Percentiles rank a stretch among this genome's conserved stretches.
phyloP scores from a whole-genome alignment of 2,329 filamentous ascomycete species.

The Beauveria australis region DNA sequence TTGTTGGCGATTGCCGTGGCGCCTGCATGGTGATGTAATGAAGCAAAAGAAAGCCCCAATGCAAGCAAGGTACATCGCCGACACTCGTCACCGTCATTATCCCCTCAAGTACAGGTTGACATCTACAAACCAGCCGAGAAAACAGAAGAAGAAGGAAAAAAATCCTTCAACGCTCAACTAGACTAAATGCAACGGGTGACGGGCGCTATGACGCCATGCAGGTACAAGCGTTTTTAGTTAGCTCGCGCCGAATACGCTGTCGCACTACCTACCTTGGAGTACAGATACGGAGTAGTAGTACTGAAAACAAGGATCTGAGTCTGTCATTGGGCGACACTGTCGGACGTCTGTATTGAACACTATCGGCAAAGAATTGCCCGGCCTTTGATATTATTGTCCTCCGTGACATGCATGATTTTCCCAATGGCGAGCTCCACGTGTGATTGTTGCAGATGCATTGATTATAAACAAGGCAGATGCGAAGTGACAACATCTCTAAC shows the following conservation, averaged over 20 bases:
- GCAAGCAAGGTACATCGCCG: neutral
- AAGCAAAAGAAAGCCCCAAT: neutral
- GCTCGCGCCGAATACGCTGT: neutral
- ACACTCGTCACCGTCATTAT: neutral
- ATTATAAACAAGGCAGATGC: no score
- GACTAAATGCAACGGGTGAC: neutral
- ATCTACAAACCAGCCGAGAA: neutral
- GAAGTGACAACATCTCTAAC: no score
- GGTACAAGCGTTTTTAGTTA: neutral
- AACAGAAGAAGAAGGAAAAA: neutral
- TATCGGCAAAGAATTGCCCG: neutral
- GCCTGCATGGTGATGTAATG: neutral
- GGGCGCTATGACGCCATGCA: constrained; percentile 4
- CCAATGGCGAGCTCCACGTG: no score
- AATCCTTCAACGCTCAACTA: neutral
- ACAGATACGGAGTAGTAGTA: neutral
- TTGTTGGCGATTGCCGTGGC: neutral
- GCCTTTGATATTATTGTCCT: neutral
- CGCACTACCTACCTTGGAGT: neutral
- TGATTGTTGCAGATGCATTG: no score
- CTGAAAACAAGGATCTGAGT: neutral
- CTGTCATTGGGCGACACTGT: neutral
- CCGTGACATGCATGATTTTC: neutral
- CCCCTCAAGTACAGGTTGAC: neutral
- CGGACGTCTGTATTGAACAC: neutral